Evolutionary conservation across 2,329 filamentous ascomycete genomes (phyloP).

Genomic region (Alternaria sp.): DNA sequence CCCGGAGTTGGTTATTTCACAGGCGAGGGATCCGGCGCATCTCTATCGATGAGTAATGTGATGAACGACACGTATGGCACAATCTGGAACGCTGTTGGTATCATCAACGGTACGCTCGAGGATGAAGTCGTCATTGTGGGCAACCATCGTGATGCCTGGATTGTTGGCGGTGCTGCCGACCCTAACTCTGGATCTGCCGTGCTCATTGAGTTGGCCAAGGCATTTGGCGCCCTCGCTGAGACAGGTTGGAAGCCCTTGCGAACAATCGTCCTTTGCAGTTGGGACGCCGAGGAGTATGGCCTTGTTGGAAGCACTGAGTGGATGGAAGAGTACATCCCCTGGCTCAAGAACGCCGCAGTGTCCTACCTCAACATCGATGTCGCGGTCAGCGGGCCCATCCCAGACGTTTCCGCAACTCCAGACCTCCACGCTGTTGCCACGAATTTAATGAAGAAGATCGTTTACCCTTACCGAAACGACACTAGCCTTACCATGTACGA

Average conservation of each 20-base stretch:
- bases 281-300: slow-evolving; percentile 56
- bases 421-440: slow-evolving; percentile 52
- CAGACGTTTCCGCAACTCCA: slow-evolving; percentile 51
- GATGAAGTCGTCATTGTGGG: slow-evolving; percentile 64
- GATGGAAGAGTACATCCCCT: slow-evolving; percentile 61
- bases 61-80: slow-evolving; percentile 85
- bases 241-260: slow-evolving; percentile 63
- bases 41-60: slow-evolving; percentile 65
- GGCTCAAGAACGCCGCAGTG: slow-evolving; percentile 56
- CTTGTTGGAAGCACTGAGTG: slow-evolving; percentile 56
- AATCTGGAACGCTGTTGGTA: slow-evolving; percentile 77
- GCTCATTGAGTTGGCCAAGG: slow-evolving; percentile 60
- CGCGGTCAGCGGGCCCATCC: slow-evolving; percentile 57
- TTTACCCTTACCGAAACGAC: slow-evolving; percentile 51
- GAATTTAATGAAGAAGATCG: slow-evolving; percentile 53
- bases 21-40: slow-evolving; percentile 63
- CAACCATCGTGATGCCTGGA: slow-evolving; percentile 65
- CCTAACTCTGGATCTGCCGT: slow-evolving; percentile 62
- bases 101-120: slow-evolving; percentile 72
- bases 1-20: slow-evolving; percentile 48
- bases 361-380: slow-evolving; percentile 64
- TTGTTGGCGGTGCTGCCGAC: slow-evolving; percentile 62
- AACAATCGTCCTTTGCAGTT: slow-evolving; percentile 58
- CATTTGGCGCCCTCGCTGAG: slow-evolving; percentile 58
- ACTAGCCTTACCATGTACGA: slow-evolving; percentile 57